Conservation (phyloP, 768 basidiomycete species). For the Termitomyces eurrhizus region DNA sequence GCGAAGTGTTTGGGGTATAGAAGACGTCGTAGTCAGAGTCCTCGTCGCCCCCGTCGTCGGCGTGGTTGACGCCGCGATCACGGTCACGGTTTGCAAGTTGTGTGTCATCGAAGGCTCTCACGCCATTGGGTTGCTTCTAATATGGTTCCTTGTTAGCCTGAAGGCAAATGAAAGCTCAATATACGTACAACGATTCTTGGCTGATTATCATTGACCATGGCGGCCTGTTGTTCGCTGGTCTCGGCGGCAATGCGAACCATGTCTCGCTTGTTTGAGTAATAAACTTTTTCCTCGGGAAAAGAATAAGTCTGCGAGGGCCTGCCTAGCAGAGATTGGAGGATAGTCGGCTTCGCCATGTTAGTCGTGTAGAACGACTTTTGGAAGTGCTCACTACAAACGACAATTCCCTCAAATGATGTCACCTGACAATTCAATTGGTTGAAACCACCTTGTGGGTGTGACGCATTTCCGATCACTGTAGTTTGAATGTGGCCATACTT, state of each 20-base stretch:
- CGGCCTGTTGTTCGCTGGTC: conserved; percentile 13
- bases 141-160: conserved; percentile 4
- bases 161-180: neutral
- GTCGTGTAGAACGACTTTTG: neutral
- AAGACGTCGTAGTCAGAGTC: conserved; percentile 48
- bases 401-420: conserved; percentile 12
- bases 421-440: conserved; percentile 1
- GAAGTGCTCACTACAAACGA: neutral
- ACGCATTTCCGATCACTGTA: no score
- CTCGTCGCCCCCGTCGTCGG: conserved; percentile 18
- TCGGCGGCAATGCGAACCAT: conserved; percentile 49
- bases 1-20: conserved; percentile 60
- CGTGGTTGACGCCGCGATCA: conserved; percentile 7
- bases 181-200: conserved; percentile 11
- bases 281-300: conserved; percentile 40
- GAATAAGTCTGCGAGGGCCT: conserved; percentile 62
- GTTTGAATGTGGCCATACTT: no score
- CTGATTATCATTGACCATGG: conserved; percentile 6
- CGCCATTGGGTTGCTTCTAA: conserved; percentile 14
- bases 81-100: conserved; percentile 4
- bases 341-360: conserved; percentile 50
- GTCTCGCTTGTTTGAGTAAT: conserved; percentile 48
- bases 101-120: conserved; percentile 9
- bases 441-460: no score
- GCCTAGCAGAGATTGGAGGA: conserved; percentile 58